Evolutionary conservation across 1,139 yeast species (phyloP), one percentile per base, ranked within the genome.

Genomic region (Pneumocystis sp.): DNA sequence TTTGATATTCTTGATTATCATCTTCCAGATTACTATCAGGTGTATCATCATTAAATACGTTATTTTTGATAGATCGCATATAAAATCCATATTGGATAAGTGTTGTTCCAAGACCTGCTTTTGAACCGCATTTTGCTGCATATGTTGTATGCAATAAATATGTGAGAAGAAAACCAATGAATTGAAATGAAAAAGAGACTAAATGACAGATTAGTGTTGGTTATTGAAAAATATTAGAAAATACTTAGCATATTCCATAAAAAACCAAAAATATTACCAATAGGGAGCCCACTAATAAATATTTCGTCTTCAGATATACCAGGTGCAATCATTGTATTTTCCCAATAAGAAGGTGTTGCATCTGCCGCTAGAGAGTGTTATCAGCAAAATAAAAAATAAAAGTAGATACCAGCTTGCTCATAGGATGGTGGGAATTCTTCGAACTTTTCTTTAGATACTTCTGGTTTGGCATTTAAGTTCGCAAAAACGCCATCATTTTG

Each of bases 311-410:
- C 78, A 66, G 86, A 87, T 69, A 74, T 71, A 67, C 90, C 89
- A 21, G 91, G 89, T 0, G 95, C 84, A 73, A 90, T 82, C 65
- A 91, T 85, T 0, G 95, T 85, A 19, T 90, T 83, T 74, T 95
- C 98, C 96, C 97, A 95, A 75, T 95, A 95, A 61, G 96, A 96
- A 0, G 99, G 99, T 0, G 95, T 84, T 31, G 95, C 83, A 74
- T 93, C 99, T 1, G 93, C 88, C 0, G 96, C 91, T 0, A 96
- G 97, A 72, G 91, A 97, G 67, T 89, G 96, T 75, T 95, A 93
- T 0, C 95, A 80, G 1, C 10, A 5, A 8, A 12, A 8, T 7
- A 42, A 39, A 25, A 42, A 59, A 3, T 21, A 10, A 21, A 31
- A 42, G 8, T 2, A 39, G 45, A 40, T 57, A 37, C 34, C 29